Evolutionary conservation across 225 moss, liverwort and hornwort genomes (phyloP), one percentile per base, ranked within the genome.

Genomic region (Pseudoscleropodium purum): DNA sequence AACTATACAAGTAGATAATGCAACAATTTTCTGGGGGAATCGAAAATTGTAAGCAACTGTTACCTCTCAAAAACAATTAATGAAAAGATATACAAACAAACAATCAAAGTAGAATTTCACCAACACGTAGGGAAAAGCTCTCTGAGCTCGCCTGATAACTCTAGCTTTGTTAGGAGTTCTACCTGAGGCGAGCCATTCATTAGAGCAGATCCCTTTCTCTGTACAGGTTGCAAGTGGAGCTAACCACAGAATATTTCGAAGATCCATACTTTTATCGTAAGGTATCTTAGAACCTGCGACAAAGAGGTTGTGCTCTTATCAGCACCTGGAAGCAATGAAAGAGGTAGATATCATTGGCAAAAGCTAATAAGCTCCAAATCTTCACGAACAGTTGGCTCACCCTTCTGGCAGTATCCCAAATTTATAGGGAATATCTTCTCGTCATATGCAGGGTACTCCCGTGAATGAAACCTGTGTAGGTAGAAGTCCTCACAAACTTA

Each of bases 111-210:
- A 63, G 23, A 77, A 6, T 61, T 65, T 36, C 75, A 67, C 41
- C 60, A 24, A 43, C 51, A 68, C 16, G 11, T 18, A 36, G 29
- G 34, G 4, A 39, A 30, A 15, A 84, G 62, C 61, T 87, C 39
- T 54, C 39, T 77, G 69, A 69, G 67, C 60, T 59, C 7, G 45
- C 36, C 68, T 63, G 52, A 31, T 52, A 81, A 61, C 37, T 82
- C 30, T 23, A 60, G 41, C 25, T 78, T 86, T 90, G 72, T 89
- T 47, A 52, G 76, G 31, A 83, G 34, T 66, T 49, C 17, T 89
- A 96, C 96, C 98, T 91, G 96, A 93, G 79, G 97, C 98, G 87
- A 99, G 93, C 98, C 98, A 99, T 75, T 95, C 92, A 39, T 85
- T 90, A 79, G 96, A 94, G 91, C 96, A 96, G 62, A 95, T 90